Evolutionary conservation across 345 rosid species (phyloP).

Genomic region (Aegle marmelos): DNA sequence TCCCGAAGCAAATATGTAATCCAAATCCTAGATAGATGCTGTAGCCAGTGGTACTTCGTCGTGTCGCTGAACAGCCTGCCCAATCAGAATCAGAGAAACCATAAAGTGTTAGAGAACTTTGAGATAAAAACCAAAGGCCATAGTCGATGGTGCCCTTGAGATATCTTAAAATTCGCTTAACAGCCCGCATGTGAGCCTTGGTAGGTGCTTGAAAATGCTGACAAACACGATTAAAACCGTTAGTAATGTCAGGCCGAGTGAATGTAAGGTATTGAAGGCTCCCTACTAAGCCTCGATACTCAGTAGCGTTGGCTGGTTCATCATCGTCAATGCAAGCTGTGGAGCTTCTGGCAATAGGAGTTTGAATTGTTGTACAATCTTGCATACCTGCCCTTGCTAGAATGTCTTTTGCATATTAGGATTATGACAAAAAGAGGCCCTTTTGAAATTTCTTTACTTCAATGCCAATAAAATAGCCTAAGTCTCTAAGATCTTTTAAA

Average conservation of each 20-base stretch:
- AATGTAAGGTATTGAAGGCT: neutral
- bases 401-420: neutral
- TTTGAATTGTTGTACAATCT: no score
- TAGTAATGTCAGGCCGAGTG: no score
- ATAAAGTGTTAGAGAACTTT: no score
- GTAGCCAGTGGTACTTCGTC: neutral
- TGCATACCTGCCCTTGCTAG: no score
- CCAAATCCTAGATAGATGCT: neutral
- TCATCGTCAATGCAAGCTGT: no score
- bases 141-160: neutral
- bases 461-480: neutral
- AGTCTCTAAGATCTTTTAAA: neutral
- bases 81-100: neutral
- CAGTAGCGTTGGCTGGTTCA: no score
- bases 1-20: neutral
- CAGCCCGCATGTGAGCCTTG: no score
- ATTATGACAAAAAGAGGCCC: neutral
- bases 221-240: no score
- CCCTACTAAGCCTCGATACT: neutral
- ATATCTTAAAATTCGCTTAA: no score
- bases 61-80: neutral
- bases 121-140: no score
- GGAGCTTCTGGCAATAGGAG: neutral
- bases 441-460: neutral
- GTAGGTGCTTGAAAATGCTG: no score